Evolutionary conservation across 2,329 filamentous ascomycete species (phyloP).

Genomic region (Talaromyces sp.): DNA sequence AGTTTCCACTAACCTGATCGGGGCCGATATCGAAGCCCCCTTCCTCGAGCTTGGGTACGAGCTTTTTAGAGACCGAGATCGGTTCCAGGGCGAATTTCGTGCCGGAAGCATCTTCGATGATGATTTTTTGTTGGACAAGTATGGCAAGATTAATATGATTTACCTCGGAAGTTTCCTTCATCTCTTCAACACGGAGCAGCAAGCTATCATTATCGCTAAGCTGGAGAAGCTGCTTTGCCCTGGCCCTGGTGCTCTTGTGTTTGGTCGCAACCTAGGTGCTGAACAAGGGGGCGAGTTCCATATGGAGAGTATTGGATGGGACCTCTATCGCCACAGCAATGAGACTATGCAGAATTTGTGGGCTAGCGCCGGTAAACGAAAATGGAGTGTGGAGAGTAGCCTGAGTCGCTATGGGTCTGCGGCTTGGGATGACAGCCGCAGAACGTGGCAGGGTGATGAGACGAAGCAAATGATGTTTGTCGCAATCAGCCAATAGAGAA

Average conservation of each 20-base stretch:
- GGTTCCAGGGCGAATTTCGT: not conserved
- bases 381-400: no score
- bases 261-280: slow-evolving; percentile 1
- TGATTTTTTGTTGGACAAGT: slow-evolving; percentile 2
- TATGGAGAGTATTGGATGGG: not conserved
- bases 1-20: not conserved
- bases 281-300: not conserved
- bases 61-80: slow-evolving; percentile 7
- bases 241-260: not conserved
- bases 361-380: not conserved
- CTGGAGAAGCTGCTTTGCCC: not conserved
- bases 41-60: slow-evolving; percentile 7
- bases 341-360: not conserved
- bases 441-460: no score
- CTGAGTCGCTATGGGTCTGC: no score
- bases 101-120: slow-evolving; percentile 1
- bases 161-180: slow-evolving; percentile 18
- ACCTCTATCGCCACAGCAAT: not conserved
- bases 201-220: not conserved
- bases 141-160: slow-evolving; percentile 16
- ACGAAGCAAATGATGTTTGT: no score
- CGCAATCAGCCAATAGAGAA: no score
- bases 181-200: slow-evolving; percentile 16
- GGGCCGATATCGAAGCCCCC: not conserved
- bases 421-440: no score